These are phyloP conservation scores for Linaria vulgaris DNA, from an alignment of 257 asterid species.

Conservation along the genomic window DNA sequence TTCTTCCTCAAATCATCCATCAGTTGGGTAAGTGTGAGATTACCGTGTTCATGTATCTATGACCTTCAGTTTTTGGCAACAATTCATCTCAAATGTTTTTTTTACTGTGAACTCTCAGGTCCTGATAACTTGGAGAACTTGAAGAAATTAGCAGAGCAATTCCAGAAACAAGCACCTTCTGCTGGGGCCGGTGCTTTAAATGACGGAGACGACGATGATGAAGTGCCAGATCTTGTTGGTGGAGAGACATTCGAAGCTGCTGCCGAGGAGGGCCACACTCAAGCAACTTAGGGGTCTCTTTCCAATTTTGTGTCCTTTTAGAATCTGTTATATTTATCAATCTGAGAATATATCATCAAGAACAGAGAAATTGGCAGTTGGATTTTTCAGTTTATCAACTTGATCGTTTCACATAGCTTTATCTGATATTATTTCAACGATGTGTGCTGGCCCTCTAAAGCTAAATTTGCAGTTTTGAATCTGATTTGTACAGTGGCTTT, in stretches of 20 bases:
- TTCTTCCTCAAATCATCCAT: slow-evolving; percentile 55
- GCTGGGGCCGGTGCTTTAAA: slow-evolving; percentile 30
- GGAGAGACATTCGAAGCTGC: slow-evolving; percentile 73
- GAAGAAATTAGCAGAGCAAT: slow-evolving; percentile 75
- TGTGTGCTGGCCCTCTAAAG: too few relatives aligned
- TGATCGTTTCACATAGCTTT: slow-evolving; percentile 24
- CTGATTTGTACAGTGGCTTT: too few relatives aligned
- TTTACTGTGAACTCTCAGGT: slow-evolving; percentile 33
- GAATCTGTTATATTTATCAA: slow-evolving; percentile 25
- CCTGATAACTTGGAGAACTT: slow-evolving; percentile 69
- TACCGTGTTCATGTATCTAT: background rate
- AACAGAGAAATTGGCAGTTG: slow-evolving; percentile 16
- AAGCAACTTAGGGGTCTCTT: slow-evolving; percentile 30
- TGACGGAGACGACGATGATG: slow-evolving; percentile 56
- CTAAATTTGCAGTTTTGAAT: too few relatives aligned
- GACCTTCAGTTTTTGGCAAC: background rate
- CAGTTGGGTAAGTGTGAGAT: slow-evolving; percentile 45
- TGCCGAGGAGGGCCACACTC: slow-evolving; percentile 51
- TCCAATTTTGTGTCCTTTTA: slow-evolving; percentile 25
- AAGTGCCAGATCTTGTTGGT: slow-evolving; percentile 66
- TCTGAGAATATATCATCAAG: slow-evolving; percentile 17
- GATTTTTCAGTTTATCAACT: slow-evolving; percentile 15
- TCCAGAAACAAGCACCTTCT: slow-evolving; percentile 65
- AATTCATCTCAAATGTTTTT: background rate
- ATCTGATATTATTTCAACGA: background rate